Conservation (phyloP, 2,329 filamentous ascomycete genomes). For the Pseudonectria buxi region DNA sequence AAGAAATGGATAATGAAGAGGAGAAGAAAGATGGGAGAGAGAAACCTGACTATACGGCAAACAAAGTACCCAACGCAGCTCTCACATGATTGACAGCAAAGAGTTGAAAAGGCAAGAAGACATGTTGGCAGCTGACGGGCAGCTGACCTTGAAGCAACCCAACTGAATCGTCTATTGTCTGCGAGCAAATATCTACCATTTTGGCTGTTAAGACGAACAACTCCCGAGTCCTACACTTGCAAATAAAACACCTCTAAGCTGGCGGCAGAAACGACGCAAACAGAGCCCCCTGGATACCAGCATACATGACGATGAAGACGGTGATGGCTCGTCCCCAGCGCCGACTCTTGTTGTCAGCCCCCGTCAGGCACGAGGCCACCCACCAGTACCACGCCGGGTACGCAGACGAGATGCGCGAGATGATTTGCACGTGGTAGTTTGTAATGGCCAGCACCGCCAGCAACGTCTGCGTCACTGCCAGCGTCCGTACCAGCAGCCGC, state of each 20-base stretch:
- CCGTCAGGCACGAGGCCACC: conserved; percentile 48
- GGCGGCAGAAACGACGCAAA: conserved; percentile 91
- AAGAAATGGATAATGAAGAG: no score
- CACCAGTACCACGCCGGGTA: conserved; percentile 89
- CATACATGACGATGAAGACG: conserved; percentile 74
- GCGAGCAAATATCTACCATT: no score
- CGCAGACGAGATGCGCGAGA: conserved; percentile 79
- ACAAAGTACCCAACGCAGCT: no score
- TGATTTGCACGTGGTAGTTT: conserved; percentile 88
- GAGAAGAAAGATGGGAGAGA: no score
- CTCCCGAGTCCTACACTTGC: background rate
- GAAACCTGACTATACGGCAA: no score
- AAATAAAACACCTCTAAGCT: conserved; percentile 43
- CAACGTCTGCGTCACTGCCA: conserved; percentile 67
- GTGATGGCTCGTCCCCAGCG: conserved; percentile 38
- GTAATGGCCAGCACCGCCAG: conserved; percentile 67
- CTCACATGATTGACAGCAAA: no score
- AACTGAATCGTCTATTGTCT: no score
- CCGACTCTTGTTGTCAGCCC: conserved; percentile 21
- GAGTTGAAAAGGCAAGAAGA: no score
- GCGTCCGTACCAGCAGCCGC: conserved; percentile 38
- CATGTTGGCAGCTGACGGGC: no score
- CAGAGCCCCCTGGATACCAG: conserved; percentile 70
- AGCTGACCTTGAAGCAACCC: no score
- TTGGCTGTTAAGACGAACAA: background rate